Evolutionary conservation across 2,329 filamentous ascomycete species (phyloP).

Genomic region (Westerdykella ornata): DNA sequence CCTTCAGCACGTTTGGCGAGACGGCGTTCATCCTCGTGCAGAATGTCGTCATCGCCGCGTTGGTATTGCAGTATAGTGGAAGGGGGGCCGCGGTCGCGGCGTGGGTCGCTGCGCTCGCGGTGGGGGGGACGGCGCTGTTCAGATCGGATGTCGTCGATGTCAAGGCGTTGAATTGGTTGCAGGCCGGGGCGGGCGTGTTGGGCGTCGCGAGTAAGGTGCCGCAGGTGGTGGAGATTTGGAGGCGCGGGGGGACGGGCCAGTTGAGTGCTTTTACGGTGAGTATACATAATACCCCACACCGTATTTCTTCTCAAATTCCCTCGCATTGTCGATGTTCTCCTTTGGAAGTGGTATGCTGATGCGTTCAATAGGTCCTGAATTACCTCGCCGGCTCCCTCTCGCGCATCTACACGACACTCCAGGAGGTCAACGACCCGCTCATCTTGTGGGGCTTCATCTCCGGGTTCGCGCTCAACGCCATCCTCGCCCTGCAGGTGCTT

Average conservation of each 20-base stretch:
- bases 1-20: slow-evolving; percentile 96
- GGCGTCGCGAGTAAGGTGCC: slow-evolving; percentile 87
- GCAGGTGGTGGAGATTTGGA: slow-evolving; percentile 82
- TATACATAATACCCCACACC: slow-evolving; percentile 1
- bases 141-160: slow-evolving; percentile 58
- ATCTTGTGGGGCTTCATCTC: slow-evolving; percentile 93
- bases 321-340: neutral
- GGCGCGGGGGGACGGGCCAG: slow-evolving; percentile 84
- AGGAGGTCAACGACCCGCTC: slow-evolving; percentile 93
- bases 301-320: neutral
- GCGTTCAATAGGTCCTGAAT: slow-evolving; percentile 74
- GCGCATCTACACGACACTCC: slow-evolving; percentile 93
- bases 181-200: slow-evolving; percentile 76
- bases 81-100: slow-evolving; percentile 61
- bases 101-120: slow-evolving; percentile 71
- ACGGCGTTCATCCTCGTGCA: slow-evolving; percentile 85
- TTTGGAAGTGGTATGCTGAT: slow-evolving; percentile 1
- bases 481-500: slow-evolving; percentile 83
- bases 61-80: slow-evolving; percentile 79
- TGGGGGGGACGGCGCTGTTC: slow-evolving; percentile 63
- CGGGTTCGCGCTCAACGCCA: slow-evolving; percentile 79
- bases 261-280: slow-evolving; percentile 91
- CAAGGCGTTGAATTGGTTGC: slow-evolving; percentile 63
- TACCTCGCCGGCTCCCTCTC: slow-evolving; percentile 89
- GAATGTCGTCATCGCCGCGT: slow-evolving; percentile 79